These are phyloP conservation scores for Jaminaea rosea DNA, from an alignment of 1,284 basidiomycete genomes.

Conservation along the genomic window DNA sequence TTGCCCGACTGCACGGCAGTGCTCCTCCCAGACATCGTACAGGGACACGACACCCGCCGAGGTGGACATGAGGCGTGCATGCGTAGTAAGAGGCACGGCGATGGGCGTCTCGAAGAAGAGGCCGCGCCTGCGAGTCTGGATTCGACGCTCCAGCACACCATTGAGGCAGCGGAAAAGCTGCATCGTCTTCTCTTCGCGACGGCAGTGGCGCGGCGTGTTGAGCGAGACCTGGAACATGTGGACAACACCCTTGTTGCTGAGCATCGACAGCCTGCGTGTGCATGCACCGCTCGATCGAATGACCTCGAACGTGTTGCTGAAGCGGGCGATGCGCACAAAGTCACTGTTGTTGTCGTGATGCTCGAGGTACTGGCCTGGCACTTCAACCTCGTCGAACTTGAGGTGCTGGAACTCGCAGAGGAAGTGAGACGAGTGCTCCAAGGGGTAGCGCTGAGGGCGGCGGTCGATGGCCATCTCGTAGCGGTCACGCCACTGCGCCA, in stretches of 20 bases:
- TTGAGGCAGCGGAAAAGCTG: conserved; percentile 90
- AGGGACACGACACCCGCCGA: conserved; percentile 84
- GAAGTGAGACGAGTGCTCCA: conserved; percentile 85
- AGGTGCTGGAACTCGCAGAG: conserved; percentile 95
- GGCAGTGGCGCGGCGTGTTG: conserved; percentile 74
- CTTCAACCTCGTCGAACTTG: conserved; percentile 95
- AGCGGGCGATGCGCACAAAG: conserved; percentile 84
- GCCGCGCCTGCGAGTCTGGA: conserved; percentile 86
- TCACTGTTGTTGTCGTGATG: conserved; percentile 80
- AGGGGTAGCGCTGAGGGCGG: conserved; percentile 71
- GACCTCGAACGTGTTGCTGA: conserved; percentile 82
- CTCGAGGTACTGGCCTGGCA: conserved; percentile 87
- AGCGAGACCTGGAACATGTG: conserved; percentile 87
- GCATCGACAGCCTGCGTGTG: conserved; percentile 81
- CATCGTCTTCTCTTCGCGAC: conserved; percentile 85
- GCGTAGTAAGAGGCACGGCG: conserved; percentile 74
- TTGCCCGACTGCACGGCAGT: conserved; percentile 69
- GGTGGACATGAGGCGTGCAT: conserved; percentile 76
- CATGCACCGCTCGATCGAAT: conserved; percentile 72
- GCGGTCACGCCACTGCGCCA: conserved; percentile 87
- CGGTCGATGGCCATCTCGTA: conserved; percentile 79
- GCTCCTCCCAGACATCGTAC: conserved; percentile 87
- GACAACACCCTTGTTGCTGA: conserved; percentile 81
- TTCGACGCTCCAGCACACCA: conserved; percentile 56
- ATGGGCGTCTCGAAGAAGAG: conserved; percentile 83